phyloP scores from a whole-genome alignment of 106 monocot genomes.

The Xerophyta viscosa region DNA sequence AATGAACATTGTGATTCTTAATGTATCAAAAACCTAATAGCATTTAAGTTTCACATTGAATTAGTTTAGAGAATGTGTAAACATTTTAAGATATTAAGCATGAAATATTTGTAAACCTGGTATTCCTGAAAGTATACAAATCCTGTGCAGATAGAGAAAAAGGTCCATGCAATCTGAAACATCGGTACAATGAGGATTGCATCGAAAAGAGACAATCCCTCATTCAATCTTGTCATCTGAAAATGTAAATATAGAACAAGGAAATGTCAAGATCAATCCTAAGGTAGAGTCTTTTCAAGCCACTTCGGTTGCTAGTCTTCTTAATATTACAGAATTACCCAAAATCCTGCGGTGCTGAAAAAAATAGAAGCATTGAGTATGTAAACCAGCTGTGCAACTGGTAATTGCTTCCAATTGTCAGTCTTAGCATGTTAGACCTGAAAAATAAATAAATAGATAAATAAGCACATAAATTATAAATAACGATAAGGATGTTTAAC shows the following conservation, averaged over 20 bases:
- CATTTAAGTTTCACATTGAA: too few relatives aligned
- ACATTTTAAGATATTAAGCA: too few relatives aligned
- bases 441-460: background rate
- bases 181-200: conserved; percentile 95
- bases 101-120: too few relatives aligned
- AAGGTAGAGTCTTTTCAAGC: background rate
- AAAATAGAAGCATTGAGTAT: conserved; percentile 83
- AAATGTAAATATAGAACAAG: background rate
- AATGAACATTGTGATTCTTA: conserved; percentile 78
- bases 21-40: conserved; percentile 63
- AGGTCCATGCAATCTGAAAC: conserved; percentile 99
- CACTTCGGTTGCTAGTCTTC: too few relatives aligned
- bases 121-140: conserved; percentile 99
- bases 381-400: conserved; percentile 91
- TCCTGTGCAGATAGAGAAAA: conserved; percentile 96
- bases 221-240: conserved; percentile 97
- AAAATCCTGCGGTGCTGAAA: conserved; percentile 91
- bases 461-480: too few relatives aligned
- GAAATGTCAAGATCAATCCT: conserved; percentile 1
- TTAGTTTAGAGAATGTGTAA: too few relatives aligned
- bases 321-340: conserved; percentile 43
- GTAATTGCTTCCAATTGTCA: conserved; percentile 78
- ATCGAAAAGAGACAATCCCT: conserved; percentile 94
- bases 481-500: too few relatives aligned
- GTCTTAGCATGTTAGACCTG: conserved; percentile 92